Base-by-base conservation (phyloP, 495 filamentous ascomycete species). In the Talaromyces liani region DNA sequence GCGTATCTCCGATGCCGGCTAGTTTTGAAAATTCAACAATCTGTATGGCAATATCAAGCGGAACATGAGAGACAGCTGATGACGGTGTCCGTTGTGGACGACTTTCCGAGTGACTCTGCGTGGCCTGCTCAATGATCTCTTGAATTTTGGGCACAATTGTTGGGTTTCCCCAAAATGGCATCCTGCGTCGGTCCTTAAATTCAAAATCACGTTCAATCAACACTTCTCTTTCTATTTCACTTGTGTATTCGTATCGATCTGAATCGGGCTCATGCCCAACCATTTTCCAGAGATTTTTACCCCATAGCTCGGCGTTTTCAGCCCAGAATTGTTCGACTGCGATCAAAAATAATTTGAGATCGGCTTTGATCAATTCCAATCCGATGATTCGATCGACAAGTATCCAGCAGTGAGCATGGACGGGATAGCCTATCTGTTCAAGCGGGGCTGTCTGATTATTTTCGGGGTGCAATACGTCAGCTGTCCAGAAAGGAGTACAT, bases 401-500 rank as follows among this genome's bases (percentile, higher is more conserved):
- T 49, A 45, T 10, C 58, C 58, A 61, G 36, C 58, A 61, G 36
- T 61, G 58, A 41, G 58, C 58, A 16, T 61, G 36, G 24, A 61
- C 58, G 10, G 10, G 1, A 49, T 61, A 61, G 58, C 58, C 58
- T 4, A 61, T 47, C 39, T 61, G 58, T 49, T 61, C 36, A 49
- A 25, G 20, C 24, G 53, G 53, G 22, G 36, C 31, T 61, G 5
- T 45, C 36, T 29, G 4, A 10, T 61, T 27, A 7, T 24, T 61
- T 2, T 47, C 36, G 18, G 36, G 31, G 22, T 61, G 8, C 18
- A 61, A 61, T 25, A 61, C 24, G 49, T 45, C 36, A 24, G 36
- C 58, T 25, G 22, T 2, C 33, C 36, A 45, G 12, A 61, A 61
- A 49, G 33, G 58, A 61, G 58, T 61, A 49, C 9, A 25, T 4